Conservation (phyloP, 345 rosid genomes). For the Populus euphratica region DNA sequence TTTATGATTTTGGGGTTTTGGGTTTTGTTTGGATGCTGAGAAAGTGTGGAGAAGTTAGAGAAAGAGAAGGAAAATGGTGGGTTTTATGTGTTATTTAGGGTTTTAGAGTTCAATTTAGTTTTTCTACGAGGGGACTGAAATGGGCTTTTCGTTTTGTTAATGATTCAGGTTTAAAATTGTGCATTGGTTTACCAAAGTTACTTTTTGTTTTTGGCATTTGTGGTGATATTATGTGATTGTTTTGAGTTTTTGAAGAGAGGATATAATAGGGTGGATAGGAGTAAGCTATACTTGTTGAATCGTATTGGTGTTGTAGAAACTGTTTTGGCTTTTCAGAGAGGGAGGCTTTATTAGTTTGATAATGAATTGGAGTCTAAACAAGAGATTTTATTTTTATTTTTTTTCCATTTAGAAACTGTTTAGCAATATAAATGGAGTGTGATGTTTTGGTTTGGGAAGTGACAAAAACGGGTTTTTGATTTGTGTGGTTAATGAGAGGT, state of each 20-base stretch:
- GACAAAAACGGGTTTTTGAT: not conserved
- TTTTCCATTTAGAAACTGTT: too few species aligned
- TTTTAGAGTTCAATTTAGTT: not conserved
- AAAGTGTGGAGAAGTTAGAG: not conserved
- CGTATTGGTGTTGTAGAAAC: not conserved
- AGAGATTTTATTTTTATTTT: too few species aligned
- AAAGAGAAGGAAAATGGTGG: not conserved
- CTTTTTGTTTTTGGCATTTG: not conserved
- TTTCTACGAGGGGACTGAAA: not conserved
- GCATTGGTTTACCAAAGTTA: not conserved
- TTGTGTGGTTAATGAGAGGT: too few species aligned
- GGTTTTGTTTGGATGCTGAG: not conserved
- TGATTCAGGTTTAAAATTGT: not conserved
- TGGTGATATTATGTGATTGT: not conserved
- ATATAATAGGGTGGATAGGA: not conserved
- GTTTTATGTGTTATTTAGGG: not conserved
- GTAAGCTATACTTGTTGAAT: not conserved
- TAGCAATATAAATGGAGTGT: not conserved
- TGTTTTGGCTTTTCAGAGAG: not conserved
- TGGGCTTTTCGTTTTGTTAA: not conserved
- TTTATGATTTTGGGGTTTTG: not conserved
- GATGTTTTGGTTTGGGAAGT: not conserved
- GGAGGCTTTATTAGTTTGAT: not conserved
- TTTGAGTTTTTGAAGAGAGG: not conserved
- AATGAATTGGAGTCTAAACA: not conserved